Conservation (phyloP, 1,284 basidiomycete species). For the Marasmius sp. region DNA sequence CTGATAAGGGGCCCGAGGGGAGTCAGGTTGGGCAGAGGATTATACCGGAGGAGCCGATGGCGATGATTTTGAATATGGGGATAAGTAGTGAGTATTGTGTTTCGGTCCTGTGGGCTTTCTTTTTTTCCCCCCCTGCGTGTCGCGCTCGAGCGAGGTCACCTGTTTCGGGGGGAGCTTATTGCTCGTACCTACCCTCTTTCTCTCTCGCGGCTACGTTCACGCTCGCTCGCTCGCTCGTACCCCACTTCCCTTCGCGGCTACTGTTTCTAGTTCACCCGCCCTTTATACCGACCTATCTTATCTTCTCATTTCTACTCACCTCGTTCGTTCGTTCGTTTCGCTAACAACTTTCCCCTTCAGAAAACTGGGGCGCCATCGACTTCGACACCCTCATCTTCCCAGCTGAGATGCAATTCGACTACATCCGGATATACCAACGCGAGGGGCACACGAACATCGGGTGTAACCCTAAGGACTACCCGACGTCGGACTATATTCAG, state of each 20-base stretch:
- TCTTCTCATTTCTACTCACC: too few species aligned
- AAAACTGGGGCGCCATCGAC: slow-evolving; percentile 46
- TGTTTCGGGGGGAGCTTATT: too few species aligned
- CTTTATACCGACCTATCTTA: too few species aligned
- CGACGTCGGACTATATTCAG: slow-evolving; percentile 67
- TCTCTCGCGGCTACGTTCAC: neutral
- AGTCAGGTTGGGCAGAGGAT: slow-evolving; percentile 56
- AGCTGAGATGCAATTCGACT: slow-evolving; percentile 65
- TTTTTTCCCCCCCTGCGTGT: too few species aligned
- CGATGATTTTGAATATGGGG: slow-evolving; percentile 64
- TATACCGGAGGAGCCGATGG: slow-evolving; percentile 76
- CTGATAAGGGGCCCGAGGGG: slow-evolving; percentile 46
- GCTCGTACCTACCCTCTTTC: too few species aligned
- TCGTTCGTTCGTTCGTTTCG: too few species aligned
- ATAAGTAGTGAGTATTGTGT: slow-evolving; percentile 63
- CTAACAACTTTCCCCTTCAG: neutral
- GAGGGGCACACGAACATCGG: slow-evolving; percentile 49
- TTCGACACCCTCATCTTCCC: slow-evolving; percentile 60
- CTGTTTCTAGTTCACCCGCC: too few species aligned
- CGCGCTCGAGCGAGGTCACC: too few species aligned
- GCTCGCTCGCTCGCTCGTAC: too few species aligned
- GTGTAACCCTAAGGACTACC: slow-evolving; percentile 57
- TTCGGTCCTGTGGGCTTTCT: too few species aligned
- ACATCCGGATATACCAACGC: slow-evolving; percentile 72
- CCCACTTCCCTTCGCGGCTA: too few species aligned